phyloP scores from a whole-genome alignment of 495 filamentous ascomycete species.

The Penicillium waksmanii region DNA sequence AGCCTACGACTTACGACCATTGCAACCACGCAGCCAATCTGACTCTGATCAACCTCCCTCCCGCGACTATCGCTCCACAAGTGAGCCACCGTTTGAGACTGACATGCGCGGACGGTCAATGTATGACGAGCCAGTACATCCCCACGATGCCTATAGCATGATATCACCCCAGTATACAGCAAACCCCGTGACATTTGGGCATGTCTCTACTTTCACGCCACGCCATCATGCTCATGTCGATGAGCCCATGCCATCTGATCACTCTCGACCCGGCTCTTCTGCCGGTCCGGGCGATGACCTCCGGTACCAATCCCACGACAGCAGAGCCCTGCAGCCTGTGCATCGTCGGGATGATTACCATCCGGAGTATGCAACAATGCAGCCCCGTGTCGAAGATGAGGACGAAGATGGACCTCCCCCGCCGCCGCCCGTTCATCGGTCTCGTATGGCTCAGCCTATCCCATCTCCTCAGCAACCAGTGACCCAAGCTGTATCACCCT shows the following conservation, averaged over 20 bases:
- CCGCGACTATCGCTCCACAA: slow-evolving; percentile 30
- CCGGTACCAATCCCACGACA: slow-evolving; percentile 29
- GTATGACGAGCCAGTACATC: slow-evolving; percentile 21
- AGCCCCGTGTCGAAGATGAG: slow-evolving; percentile 71
- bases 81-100: slow-evolving; percentile 26
- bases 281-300: slow-evolving; percentile 23
- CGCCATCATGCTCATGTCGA: slow-evolving; percentile 9
- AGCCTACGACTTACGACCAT: slow-evolving; percentile 29
- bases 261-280: slow-evolving; percentile 23
- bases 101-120: slow-evolving; percentile 18
- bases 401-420: slow-evolving; percentile 57
- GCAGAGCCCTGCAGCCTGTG: slow-evolving; percentile 27
- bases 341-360: slow-evolving; percentile 35
- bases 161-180: slow-evolving; percentile 28
- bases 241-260: slow-evolving; percentile 17
- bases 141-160: slow-evolving; percentile 20
- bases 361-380: slow-evolving; percentile 58
- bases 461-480: slow-evolving; percentile 28
- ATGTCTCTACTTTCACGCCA: slow-evolving; percentile 21
- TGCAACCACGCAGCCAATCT: slow-evolving; percentile 32
- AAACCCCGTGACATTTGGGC: slow-evolving; percentile 30
- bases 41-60: slow-evolving; percentile 35
- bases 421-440: slow-evolving; percentile 52
- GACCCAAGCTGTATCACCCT: slow-evolving; percentile 27
- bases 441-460: slow-evolving; percentile 33